Conservation (phyloP, 768 basidiomycete genomes). For the Calocybe gangraenosa region DNA sequence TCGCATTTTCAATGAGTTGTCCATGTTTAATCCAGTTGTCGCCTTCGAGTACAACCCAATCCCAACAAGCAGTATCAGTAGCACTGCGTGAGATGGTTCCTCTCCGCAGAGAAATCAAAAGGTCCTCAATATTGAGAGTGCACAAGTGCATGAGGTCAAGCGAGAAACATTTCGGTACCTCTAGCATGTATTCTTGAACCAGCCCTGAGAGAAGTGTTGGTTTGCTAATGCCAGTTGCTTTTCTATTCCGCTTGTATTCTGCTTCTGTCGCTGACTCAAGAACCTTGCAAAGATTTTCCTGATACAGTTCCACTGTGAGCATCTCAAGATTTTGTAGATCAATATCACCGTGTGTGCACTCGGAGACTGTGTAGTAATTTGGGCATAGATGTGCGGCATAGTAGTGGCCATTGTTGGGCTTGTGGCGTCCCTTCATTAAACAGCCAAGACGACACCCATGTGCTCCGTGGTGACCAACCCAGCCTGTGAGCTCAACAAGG, state of each 20-base stretch:
- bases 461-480: constrained; percentile 23
- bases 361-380: constrained; percentile 16
- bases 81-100: constrained; percentile 11
- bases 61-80: constrained; percentile 16
- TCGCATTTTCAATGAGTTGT: constrained; percentile 25
- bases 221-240: background rate
- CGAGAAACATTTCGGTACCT: constrained; percentile 19
- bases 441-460: constrained; percentile 29
- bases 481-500: constrained; percentile 20
- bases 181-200: constrained; percentile 9
- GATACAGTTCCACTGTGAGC: background rate
- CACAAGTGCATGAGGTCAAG: constrained; percentile 28
- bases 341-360: constrained; percentile 22
- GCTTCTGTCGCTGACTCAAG: background rate
- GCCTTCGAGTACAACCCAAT: constrained; percentile 18
- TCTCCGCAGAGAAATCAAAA: constrained; percentile 23
- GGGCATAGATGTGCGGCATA: constrained; percentile 22
- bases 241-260: background rate
- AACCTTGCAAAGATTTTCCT: background rate
- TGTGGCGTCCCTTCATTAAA: constrained; percentile 20
- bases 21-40: constrained; percentile 21
- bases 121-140: constrained; percentile 25
- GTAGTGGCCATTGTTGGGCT: constrained; percentile 19
- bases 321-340: background rate
- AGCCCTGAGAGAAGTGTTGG: constrained; percentile 1